A percentile compares a stretch with the other conserved stretches of the same genome.
phyloP scores from a whole-genome alignment of 305 asterid species.

The Fraxinus ornus region DNA sequence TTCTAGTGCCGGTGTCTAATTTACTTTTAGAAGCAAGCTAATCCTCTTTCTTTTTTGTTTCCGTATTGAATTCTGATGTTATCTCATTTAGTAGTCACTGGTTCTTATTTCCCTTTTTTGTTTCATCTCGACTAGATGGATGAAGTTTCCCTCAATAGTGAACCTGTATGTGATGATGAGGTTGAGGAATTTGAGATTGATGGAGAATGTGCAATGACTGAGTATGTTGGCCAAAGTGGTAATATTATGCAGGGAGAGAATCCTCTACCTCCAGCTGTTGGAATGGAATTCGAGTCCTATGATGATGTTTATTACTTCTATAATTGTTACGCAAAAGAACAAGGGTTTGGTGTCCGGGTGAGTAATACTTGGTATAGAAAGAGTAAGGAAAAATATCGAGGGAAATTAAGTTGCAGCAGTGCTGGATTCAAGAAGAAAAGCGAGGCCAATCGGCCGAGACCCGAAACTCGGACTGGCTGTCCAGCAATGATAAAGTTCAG shows the following conservation, averaged over 20 bases:
- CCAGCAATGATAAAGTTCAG: conserved; percentile 67
- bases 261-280: conserved; percentile 54
- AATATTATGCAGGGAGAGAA: conserved; percentile 44
- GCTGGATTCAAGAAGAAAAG: conserved; percentile 70
- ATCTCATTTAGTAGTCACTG: neutral
- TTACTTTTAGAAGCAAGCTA: conserved; percentile 6
- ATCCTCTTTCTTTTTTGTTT: neutral
- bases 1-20: neutral
- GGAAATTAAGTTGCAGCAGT: conserved; percentile 62
- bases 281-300: conserved; percentile 61
- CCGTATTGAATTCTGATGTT: neutral
- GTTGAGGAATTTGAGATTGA: conserved; percentile 42
- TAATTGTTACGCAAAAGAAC: conserved; percentile 58
- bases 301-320: conserved; percentile 64
- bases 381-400: conserved; percentile 61
- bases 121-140: conserved; percentile 42
- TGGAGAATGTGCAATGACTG: conserved; percentile 57
- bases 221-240: conserved; percentile 43
- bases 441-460: conserved; percentile 54
- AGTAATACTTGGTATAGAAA: conserved; percentile 67
- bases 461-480: conserved; percentile 70
- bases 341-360: conserved; percentile 64
- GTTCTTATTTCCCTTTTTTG: neutral
- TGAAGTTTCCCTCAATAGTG: conserved; percentile 48
- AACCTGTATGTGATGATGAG: conserved; percentile 49